Evolutionary conservation across 495 filamentous ascomycete genomes (phyloP).

Genomic region (Aspergillus biplanus): DNA sequence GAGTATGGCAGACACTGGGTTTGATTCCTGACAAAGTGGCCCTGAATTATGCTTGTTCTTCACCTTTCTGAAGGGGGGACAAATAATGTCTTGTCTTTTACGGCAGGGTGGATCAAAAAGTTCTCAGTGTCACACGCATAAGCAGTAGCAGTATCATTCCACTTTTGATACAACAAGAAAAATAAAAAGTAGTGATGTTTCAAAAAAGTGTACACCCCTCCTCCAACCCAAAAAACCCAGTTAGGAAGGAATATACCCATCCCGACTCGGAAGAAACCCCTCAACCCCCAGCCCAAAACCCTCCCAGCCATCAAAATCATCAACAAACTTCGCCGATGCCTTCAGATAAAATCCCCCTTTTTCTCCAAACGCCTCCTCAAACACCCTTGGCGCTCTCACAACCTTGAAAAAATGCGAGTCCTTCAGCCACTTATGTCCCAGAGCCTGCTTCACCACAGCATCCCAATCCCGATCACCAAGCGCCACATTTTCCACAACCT

Average conservation of each 20-base stretch:
- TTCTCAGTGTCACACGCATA: too few relatives aligned
- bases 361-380: constrained; percentile 71
- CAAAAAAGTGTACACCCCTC: neutral
- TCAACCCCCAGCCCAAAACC: constrained; percentile 19
- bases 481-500: constrained; percentile 54
- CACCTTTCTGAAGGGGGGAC: too few relatives aligned
- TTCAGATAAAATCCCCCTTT: constrained; percentile 67
- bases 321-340: constrained; percentile 71
- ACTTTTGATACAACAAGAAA: neutral
- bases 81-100: too few relatives aligned
- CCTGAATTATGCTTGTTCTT: too few relatives aligned
- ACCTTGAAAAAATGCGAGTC: constrained; percentile 72
- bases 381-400: constrained; percentile 65
- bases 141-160: too few relatives aligned
- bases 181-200: neutral
- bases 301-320: constrained; percentile 70
- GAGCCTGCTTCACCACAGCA: constrained; percentile 61
- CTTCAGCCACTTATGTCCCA: constrained; percentile 55
- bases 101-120: too few relatives aligned
- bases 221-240: neutral
- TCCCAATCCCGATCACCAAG: constrained; percentile 62
- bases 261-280: constrained; percentile 4
- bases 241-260: constrained; percentile 14
- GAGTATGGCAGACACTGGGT: too few relatives aligned
- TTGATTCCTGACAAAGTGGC: too few relatives aligned